Conservation (phyloP, 2,329 filamentous ascomycete genomes). For the Septoria linicola region DNA sequence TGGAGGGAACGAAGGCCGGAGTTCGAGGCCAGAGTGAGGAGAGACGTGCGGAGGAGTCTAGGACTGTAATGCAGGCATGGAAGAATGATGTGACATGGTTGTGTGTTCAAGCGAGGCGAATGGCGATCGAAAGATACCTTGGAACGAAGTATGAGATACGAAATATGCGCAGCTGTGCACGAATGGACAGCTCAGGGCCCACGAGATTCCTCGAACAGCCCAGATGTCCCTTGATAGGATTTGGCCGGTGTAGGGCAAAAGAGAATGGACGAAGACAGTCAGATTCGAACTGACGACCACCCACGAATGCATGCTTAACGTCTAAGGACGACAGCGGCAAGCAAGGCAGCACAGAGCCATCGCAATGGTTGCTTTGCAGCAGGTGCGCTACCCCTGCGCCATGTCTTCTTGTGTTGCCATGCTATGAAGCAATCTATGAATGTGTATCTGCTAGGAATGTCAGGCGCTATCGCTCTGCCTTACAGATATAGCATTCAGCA, state of each 20-base stretch:
- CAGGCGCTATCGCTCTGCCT: too few species aligned
- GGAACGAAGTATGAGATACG: slow-evolving; percentile 5
- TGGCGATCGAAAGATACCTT: neutral
- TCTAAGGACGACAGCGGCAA: slow-evolving; percentile 2
- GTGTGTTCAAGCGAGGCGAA: slow-evolving; percentile 7
- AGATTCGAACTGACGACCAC: slow-evolving; percentile 7
- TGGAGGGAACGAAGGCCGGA: slow-evolving; percentile 81
- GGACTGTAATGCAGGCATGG: slow-evolving; percentile 57
- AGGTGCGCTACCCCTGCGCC: slow-evolving; percentile 5
- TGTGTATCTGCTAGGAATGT: too few species aligned
- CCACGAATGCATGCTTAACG: slow-evolving; percentile 1
- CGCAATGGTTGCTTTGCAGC: slow-evolving; percentile 1
- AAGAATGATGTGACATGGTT: neutral
- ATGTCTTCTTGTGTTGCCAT: too few species aligned
- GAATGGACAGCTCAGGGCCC: too few species aligned
- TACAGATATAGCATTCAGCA: too few species aligned
- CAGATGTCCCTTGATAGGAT: too few species aligned
- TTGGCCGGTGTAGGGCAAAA: neutral
- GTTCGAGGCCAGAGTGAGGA: slow-evolving; percentile 83
- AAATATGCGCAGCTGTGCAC: too few species aligned
- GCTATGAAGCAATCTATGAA: too few species aligned
- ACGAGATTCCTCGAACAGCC: too few species aligned
- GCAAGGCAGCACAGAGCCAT: neutral
- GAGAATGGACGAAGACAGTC: neutral
- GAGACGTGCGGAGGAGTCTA: slow-evolving; percentile 75